A percentile compares a stretch with the other conserved stretches of the same genome.
These are phyloP conservation scores for Penicillium sclerotigenum DNA, from an alignment of 2,329 filamentous ascomycete genomes.

Conservation along the genomic window DNA sequence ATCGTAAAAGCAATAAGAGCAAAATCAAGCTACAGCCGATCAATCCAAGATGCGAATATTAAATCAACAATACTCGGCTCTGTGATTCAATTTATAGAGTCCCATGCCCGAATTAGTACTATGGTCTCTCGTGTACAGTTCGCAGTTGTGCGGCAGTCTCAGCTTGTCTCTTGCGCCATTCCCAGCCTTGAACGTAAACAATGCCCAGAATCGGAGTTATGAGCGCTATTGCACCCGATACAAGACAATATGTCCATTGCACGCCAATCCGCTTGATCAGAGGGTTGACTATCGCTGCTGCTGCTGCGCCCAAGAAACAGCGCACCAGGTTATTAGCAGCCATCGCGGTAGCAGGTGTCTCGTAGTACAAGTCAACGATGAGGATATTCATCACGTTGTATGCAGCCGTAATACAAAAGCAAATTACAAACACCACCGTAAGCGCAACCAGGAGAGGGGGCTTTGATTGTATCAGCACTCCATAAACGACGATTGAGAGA, in stretches of 20 bases:
- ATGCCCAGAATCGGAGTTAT: conserved; percentile 16
- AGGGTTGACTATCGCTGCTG: conserved; percentile 26
- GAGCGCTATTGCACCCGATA: conserved; percentile 9
- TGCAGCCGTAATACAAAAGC: conserved; percentile 38
- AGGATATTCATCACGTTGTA: conserved; percentile 47
- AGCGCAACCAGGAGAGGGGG: conserved; percentile 28
- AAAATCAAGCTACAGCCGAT: neutral
- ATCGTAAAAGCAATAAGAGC: neutral
- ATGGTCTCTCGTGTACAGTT: neutral
- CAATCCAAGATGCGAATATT: neutral
- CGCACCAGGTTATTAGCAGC: conserved; percentile 36
- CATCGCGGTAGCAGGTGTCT: conserved; percentile 31
- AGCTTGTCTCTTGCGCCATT: conserved; percentile 16
- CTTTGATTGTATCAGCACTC: neutral
- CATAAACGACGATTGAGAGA: conserved; percentile 11
- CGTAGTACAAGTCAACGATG: conserved; percentile 43
- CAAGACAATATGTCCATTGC: conserved; percentile 17
- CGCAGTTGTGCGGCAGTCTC: neutral
- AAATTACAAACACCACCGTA: conserved; percentile 33
- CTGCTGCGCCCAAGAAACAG: conserved; percentile 32
- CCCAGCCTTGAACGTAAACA: conserved; percentile 20
- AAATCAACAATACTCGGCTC: neutral
- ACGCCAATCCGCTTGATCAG: conserved; percentile 18
- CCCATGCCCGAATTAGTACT: neutral
- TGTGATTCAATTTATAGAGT: neutral